These are phyloP conservation scores for Diaporthe capsici DNA, from an alignment of 2,329 filamentous ascomycete genomes.

Conservation along the genomic window DNA sequence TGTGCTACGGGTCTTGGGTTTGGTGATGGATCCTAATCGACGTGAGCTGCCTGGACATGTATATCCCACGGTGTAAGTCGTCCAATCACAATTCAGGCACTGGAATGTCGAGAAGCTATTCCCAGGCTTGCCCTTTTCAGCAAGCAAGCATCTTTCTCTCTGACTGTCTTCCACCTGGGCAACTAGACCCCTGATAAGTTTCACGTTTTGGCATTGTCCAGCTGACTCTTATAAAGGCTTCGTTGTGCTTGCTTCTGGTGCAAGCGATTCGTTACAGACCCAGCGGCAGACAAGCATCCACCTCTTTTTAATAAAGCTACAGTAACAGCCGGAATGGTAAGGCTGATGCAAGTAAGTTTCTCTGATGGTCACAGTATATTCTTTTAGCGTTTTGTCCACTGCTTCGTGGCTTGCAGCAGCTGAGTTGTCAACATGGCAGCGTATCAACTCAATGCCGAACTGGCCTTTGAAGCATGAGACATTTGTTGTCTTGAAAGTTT, in stretches of 20 bases:
- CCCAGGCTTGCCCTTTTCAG: too few relatives aligned
- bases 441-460: neutral
- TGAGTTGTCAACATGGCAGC: neutral
- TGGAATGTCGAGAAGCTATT: neutral
- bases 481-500: too few relatives aligned
- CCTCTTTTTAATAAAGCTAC: neutral
- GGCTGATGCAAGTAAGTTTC: neutral
- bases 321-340: neutral
- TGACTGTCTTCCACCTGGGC: neutral
- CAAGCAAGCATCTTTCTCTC: too few relatives aligned
- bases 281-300: neutral
- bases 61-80: neutral
- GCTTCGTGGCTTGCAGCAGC: neutral
- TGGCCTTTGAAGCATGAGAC: neutral
- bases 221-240: neutral
- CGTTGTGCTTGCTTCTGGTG: neutral
- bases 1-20: neutral
- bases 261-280: too few relatives aligned
- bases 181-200: neutral
- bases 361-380: neutral
- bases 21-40: neutral
- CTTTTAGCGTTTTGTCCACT: neutral
- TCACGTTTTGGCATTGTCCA: neutral
- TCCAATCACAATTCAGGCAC: neutral
- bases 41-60: neutral